Conservation (phyloP, 805 yeast genomes). For the Myxozyma sirexii region DNA sequence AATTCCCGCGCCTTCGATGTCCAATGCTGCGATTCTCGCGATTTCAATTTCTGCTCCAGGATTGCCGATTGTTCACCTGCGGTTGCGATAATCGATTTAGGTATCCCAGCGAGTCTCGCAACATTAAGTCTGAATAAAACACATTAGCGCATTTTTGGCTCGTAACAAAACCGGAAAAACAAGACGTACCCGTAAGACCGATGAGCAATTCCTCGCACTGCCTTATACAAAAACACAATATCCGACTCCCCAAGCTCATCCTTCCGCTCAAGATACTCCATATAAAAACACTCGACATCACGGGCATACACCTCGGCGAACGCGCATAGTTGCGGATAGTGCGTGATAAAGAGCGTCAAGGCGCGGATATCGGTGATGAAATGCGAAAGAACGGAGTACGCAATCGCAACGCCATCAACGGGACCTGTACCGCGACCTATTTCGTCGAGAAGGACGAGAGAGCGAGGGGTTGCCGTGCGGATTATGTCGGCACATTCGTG, state of each 20-base stretch:
- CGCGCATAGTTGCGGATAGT: conserved; percentile 67
- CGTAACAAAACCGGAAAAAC: not conserved
- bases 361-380: conserved; percentile 53
- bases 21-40: conserved; percentile 4
- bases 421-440: conserved; percentile 78
- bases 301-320: conserved; percentile 49
- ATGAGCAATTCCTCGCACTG: conserved; percentile 54
- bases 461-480: conserved; percentile 51
- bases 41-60: conserved; percentile 4
- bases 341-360: conserved; percentile 78
- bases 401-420: conserved; percentile 79
- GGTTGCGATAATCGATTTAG: conserved; percentile 21
- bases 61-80: conserved; percentile 28
- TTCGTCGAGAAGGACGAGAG: conserved; percentile 71
- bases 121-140: conserved; percentile 56
- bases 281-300: conserved; percentile 62
- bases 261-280: conserved; percentile 56
- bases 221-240: conserved; percentile 56
- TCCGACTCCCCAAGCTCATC: conserved; percentile 43
- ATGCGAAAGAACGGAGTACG: conserved; percentile 68
- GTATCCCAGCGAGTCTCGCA: conserved; percentile 71
- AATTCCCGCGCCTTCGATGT: conserved; percentile 10
- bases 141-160: too few species aligned
- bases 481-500: conserved; percentile 65
- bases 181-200: conserved; percentile 64